Evolutionary conservation across 2,329 filamentous ascomycete genomes (phyloP).

Genomic region (Aspergillus candidus): DNA sequence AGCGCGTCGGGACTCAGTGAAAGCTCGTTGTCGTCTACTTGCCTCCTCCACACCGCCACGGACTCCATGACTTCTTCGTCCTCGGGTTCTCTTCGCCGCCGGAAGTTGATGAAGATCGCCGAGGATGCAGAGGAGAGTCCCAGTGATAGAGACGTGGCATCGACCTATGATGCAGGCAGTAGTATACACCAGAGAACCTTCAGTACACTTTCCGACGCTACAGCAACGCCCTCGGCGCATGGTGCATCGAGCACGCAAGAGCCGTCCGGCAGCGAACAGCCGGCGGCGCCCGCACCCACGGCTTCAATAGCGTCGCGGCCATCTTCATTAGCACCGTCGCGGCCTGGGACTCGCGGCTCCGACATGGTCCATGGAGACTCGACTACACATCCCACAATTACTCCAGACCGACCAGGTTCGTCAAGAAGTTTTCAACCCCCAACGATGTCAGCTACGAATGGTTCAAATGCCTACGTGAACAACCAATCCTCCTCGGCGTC

Average conservation of each 20-base stretch:
- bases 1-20: constrained; percentile 76
- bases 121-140: constrained; percentile 81
- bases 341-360: too few species aligned
- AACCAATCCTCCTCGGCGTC: too few species aligned
- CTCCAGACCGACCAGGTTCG: constrained; percentile 20
- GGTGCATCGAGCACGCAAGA: constrained; percentile 7
- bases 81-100: constrained; percentile 68
- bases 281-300: too few species aligned
- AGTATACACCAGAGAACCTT: constrained; percentile 20
- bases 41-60: constrained; percentile 80
- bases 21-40: constrained; percentile 77
- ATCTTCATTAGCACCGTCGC: too few species aligned
- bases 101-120: constrained; percentile 83
- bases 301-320: too few species aligned
- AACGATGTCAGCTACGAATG: too few species aligned
- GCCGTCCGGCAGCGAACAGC: constrained; percentile 5
- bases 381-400: neutral
- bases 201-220: constrained; percentile 32
- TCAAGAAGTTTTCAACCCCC: constrained; percentile 4
- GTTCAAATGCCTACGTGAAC: too few species aligned
- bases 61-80: constrained; percentile 74
- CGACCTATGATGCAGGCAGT: constrained; percentile 16
- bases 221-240: constrained; percentile 15
- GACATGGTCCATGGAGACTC: too few species aligned
- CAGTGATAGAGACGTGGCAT: constrained; percentile 49